phyloP scores from a whole-genome alignment of 371 early-diverging fungal genomes.

The Mortierella sp. region DNA sequence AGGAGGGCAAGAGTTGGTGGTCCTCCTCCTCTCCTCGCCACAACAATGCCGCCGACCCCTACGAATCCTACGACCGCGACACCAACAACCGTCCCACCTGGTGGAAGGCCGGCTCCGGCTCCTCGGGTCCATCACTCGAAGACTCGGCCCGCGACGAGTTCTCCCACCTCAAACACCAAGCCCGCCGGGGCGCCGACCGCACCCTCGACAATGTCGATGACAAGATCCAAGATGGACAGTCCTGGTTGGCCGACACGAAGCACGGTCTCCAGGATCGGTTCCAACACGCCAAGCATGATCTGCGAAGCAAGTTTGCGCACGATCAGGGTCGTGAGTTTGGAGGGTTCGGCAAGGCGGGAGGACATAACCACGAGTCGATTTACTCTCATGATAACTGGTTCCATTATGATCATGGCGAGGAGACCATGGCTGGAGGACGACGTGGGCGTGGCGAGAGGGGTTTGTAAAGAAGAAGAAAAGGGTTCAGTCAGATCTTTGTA shows the following conservation, averaged over 20 bases:
- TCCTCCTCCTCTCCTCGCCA: background rate
- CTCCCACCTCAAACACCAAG: slow-evolving; percentile 19
- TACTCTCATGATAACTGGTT: slow-evolving; percentile 53
- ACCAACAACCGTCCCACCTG: slow-evolving; percentile 17
- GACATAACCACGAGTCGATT: slow-evolving; percentile 24
- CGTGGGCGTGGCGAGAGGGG: slow-evolving; percentile 23
- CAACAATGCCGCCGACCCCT: slow-evolving; percentile 30
- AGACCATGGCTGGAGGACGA: slow-evolving; percentile 3
- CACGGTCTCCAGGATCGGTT: slow-evolving; percentile 23
- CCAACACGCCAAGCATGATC: slow-evolving; percentile 23
- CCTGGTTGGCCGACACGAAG: slow-evolving; percentile 29
- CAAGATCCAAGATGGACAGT: slow-evolving; percentile 16
- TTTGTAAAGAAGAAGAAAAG: slow-evolving; percentile 17
- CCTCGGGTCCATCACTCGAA: background rate
- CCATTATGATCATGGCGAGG: slow-evolving; percentile 38
- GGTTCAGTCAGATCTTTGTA: background rate
- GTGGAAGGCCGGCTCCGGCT: slow-evolving; percentile 37
- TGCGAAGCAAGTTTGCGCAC: slow-evolving; percentile 21
- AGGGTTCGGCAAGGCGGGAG: background rate
- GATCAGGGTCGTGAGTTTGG: slow-evolving; percentile 37
- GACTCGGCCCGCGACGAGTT: slow-evolving; percentile 22
- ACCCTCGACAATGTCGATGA: slow-evolving; percentile 29
- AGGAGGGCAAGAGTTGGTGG: slow-evolving; percentile 47
- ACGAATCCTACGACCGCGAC: slow-evolving; percentile 30
- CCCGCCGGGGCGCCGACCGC: slow-evolving; percentile 17